Evolutionary conservation across 2,329 filamentous ascomycete species (phyloP).

Genomic region (Aspergillus ustus): DNA sequence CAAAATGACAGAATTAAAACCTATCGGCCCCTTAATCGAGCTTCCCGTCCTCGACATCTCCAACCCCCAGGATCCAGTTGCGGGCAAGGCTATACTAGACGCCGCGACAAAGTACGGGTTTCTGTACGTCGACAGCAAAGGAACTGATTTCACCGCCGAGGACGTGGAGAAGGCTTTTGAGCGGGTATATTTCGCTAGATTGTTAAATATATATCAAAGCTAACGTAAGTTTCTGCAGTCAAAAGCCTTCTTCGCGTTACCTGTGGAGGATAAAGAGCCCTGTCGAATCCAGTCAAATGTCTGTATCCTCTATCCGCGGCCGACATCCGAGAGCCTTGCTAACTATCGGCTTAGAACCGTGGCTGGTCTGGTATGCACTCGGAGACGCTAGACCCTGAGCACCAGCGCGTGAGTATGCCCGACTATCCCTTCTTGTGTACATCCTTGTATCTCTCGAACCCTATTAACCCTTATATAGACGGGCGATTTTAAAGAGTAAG

Average conservation of each 20-base stretch:
- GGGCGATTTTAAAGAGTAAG: slow-evolving; percentile 86
- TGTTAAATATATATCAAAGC: background rate
- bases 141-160: slow-evolving; percentile 67
- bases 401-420: slow-evolving; percentile 67
- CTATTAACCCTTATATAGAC: slow-evolving; percentile 52
- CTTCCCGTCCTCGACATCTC: slow-evolving; percentile 88
- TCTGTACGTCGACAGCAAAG: slow-evolving; percentile 81
- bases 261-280: slow-evolving; percentile 71
- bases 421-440: background rate
- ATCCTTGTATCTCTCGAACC: background rate
- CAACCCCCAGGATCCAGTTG: slow-evolving; percentile 60
- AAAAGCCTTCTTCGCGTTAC: slow-evolving; percentile 72
- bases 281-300: slow-evolving; percentile 72
- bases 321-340: background rate
- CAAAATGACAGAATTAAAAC: slow-evolving; percentile 28
- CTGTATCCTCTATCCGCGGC: background rate
- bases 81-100: slow-evolving; percentile 71
- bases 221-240: slow-evolving; percentile 56
- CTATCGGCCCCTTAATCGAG: slow-evolving; percentile 34
- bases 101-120: slow-evolving; percentile 86
- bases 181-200: slow-evolving; percentile 58
- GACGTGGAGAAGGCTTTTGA: slow-evolving; percentile 74
- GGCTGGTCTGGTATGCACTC: slow-evolving; percentile 89
- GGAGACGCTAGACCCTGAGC: slow-evolving; percentile 83
- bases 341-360: slow-evolving; percentile 63